Evolutionary conservation across 441 rosid species (phyloP).

Genomic region (Bocquillonia castaneifolia): DNA sequence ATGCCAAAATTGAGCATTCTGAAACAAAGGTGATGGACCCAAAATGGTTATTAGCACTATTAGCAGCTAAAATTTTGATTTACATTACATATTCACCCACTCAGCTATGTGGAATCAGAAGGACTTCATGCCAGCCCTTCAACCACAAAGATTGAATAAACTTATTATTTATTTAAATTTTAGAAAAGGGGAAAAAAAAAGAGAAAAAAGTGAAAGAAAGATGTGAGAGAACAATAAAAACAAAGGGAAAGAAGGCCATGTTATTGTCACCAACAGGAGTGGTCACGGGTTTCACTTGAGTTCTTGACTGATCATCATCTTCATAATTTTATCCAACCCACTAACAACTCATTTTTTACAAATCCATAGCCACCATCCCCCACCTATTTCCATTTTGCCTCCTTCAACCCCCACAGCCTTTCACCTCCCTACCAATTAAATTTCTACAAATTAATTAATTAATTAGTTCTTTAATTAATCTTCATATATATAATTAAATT

Average conservation of each 20-base stretch:
- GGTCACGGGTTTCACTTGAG: constrained; percentile 71
- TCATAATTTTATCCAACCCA: background rate
- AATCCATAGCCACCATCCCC: constrained; percentile 22
- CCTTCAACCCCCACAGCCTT: constrained; percentile 25
- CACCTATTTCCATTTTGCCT: constrained; percentile 19
- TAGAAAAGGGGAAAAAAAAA: background rate
- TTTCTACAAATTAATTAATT: constrained; percentile 19
- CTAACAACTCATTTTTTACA: constrained; percentile 9
- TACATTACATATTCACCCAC: no score
- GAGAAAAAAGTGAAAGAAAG: constrained; percentile 8
- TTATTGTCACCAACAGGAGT: constrained; percentile 29
- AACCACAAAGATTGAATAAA: no score
- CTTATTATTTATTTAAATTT: background rate
- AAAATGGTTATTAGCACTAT: no score
- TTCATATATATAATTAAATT: no score
- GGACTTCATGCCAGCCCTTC: no score
- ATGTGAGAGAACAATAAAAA: constrained; percentile 16
- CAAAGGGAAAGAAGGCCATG: constrained; percentile 8
- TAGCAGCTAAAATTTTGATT: no score
- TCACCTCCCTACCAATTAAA: constrained; percentile 28
- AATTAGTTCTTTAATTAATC: no score
- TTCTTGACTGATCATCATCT: constrained; percentile 13
- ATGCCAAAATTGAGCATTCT: no score
- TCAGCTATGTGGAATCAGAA: no score
- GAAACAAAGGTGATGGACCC: no score